Percentiles rank a stretch among this genome's conserved stretches.
These are phyloP conservation scores for Luzula sylvatica DNA, from an alignment of 176 grass and related monocot genomes.

Conservation along the genomic window DNA sequence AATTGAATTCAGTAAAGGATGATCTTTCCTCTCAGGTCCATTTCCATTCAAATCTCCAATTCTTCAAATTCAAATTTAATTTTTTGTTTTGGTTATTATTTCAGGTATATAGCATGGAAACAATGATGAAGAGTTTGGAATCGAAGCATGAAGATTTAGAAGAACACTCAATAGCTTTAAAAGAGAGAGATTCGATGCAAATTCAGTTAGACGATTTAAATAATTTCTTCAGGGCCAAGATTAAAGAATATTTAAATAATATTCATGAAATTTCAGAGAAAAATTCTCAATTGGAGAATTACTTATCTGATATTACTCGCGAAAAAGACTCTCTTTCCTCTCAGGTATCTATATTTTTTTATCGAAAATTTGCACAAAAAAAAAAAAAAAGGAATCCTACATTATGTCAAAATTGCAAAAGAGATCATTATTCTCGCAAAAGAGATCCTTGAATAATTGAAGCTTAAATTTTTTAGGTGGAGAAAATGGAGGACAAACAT, in stretches of 20 bases:
- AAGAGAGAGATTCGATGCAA: constrained; percentile 46
- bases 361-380: too few species aligned
- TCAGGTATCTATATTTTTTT: constrained; percentile 3
- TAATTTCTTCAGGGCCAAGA: constrained; percentile 48
- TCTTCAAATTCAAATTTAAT: constrained; percentile 16
- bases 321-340: constrained; percentile 14
- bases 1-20: constrained; percentile 44
- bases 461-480: constrained; percentile 21
- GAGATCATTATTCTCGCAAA: too few species aligned
- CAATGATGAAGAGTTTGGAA: constrained; percentile 47
- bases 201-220: constrained; percentile 49
- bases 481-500: not conserved
- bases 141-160: constrained; percentile 44
- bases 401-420: too few species aligned
- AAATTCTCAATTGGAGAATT: constrained; percentile 10
- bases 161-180: constrained; percentile 42
- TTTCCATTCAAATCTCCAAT: not conserved
- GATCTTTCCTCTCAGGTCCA: constrained; percentile 57
- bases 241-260: constrained; percentile 33
- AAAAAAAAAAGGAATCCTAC: too few species aligned
- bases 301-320: constrained; percentile 7
- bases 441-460: too few species aligned
- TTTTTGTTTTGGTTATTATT: constrained; percentile 24
- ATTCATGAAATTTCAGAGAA: constrained; percentile 11
- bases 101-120: constrained; percentile 58